phyloP scores from a whole-genome alignment of 2,329 filamentous ascomycete species.

The Colletotrichum orbiculare region DNA sequence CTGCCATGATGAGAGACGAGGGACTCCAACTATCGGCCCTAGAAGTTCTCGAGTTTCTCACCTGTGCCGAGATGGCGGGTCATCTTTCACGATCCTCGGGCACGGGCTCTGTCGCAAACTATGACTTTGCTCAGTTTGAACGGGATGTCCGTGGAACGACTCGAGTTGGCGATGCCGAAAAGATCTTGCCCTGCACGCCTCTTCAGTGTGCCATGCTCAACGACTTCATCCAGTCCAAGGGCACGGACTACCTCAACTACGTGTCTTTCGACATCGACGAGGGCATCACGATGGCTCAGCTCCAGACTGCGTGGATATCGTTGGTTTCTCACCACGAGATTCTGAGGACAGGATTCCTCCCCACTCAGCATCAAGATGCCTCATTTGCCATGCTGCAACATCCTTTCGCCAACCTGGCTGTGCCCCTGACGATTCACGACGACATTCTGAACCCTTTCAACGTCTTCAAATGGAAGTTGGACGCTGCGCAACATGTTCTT shows the following conservation, averaged over 20 bases:
- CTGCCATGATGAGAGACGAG: constrained; percentile 70
- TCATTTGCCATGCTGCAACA: constrained; percentile 83
- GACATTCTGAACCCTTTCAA: constrained; percentile 41
- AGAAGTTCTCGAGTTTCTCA: constrained; percentile 77
- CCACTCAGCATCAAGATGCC: constrained; percentile 67
- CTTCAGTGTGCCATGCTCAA: constrained; percentile 84
- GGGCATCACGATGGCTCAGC: constrained; percentile 47
- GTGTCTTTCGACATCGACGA: constrained; percentile 64
- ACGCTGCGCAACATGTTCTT: constrained; percentile 48
- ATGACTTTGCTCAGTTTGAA: constrained; percentile 56
- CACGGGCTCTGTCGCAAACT: constrained; percentile 27
- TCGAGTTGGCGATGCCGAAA: constrained; percentile 56
- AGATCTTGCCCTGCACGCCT: constrained; percentile 80
- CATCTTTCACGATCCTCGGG: constrained; percentile 17
- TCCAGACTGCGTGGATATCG: constrained; percentile 70
- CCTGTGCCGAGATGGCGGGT: constrained; percentile 52
- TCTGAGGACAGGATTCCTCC: constrained; percentile 78
- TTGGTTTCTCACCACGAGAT: constrained; percentile 72
- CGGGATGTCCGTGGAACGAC: constrained; percentile 40
- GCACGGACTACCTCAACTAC: constrained; percentile 80
- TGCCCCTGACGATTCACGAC: constrained; percentile 39
- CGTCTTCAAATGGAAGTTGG: constrained; percentile 50
- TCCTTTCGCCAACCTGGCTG: constrained; percentile 25
- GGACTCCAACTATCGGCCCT: constrained; percentile 71
- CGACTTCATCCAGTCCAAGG: constrained; percentile 75